Evolutionary conservation across 2,329 filamentous ascomycete species (phyloP), one percentile per base, ranked within the genome.

Genomic region (Aspergillus sp.): DNA sequence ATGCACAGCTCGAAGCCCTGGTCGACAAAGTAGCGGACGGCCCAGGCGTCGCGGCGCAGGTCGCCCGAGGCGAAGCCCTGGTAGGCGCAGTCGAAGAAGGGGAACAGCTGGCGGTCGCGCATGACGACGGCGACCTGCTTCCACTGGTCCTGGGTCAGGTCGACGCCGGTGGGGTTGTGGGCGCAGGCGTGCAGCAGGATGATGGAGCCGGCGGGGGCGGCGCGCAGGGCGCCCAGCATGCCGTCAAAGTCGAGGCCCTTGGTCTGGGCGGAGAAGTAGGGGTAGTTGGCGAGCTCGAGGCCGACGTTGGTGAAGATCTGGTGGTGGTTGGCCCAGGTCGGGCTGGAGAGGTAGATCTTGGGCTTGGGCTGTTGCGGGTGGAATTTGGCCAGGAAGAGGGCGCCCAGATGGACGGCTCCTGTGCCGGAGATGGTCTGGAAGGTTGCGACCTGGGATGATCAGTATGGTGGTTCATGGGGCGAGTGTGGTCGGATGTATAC

Each of bases 241-340:
- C 91, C 93, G 55, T 88, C 85, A 67, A 96, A 92, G 76, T 97
- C 91, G 48, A 99, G 86, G 46, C 91, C 92, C 71, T 91, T 92
- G 60, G 92, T 96, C 70, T 88, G 72, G 71, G 90, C 85, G 72
- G 86, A 87, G 78, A 96, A 99, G 81, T 99, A 99, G 46, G 93
- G 94, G 78, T 99, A 99, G 60, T 84, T 84, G 62, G 87, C 87
- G 64, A 91, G 84, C 31, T 84, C 78, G 25, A 97, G 80, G 64
- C 83, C 81, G 68, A 97, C 91, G 70, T 97, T 97, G 75, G 81
- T 84, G 79, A 99, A 96, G 81, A 99, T 97, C 76, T 97, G 94
- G 78, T 95, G 87, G 85, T 99, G 94, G 79, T 99, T 99, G 63
- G 89, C 91, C 94, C 94, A 99, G 57, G 94, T 99, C 49, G 94